phyloP scores from a whole-genome alignment of 345 rosid species.

The Corchorus capsularis region DNA sequence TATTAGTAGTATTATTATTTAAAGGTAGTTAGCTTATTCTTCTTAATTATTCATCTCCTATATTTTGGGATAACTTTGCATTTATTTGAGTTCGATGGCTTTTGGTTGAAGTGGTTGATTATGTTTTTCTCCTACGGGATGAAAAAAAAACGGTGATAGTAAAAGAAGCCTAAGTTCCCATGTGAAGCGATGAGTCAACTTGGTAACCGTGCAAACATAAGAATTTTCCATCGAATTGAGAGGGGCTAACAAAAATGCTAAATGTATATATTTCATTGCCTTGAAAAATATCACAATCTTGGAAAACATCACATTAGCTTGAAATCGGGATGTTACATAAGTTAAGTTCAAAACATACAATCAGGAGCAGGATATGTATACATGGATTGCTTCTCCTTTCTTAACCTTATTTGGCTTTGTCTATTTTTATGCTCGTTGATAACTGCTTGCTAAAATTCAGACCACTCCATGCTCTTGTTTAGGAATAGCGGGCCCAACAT shows the following conservation, averaged over 20 bases:
- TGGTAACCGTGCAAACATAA: no score
- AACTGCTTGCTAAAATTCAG: conserved; percentile 67
- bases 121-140: no score
- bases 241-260: not conserved
- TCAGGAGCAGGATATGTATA: conserved; percentile 95
- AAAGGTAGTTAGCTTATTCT: no score
- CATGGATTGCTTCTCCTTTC: conserved; percentile 81
- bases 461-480: conserved; percentile 80
- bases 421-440: conserved; percentile 74
- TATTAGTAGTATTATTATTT: no score
- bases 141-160: no score
- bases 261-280: not conserved
- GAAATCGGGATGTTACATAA: not conserved
- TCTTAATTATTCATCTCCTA: no score
- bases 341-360: conserved; percentile 72
- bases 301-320: conserved; percentile 2
- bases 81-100: no score
- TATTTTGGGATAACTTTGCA: no score
- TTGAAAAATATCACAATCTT: not conserved
- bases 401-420: conserved; percentile 69
- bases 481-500: conserved; percentile 76
- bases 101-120: no score
- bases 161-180: no score
- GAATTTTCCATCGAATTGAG: not conserved
- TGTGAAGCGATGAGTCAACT: no score